Evolutionary conservation across 257 asterid genomes (phyloP), one percentile per base, ranked within the genome.

Genomic region (Jacaranda copaia): DNA sequence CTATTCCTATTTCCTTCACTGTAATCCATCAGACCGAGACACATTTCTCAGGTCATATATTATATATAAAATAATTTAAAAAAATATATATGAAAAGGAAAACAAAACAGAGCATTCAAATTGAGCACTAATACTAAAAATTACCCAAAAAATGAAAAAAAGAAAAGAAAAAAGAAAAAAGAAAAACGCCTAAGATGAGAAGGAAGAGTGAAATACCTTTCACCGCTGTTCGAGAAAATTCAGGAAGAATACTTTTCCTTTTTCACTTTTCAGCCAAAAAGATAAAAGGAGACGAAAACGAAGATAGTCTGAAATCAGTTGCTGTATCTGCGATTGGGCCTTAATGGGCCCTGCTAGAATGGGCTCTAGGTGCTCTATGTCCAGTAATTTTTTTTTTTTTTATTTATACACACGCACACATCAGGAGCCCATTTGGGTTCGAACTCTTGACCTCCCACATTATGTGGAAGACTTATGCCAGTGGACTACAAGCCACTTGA

Each of bases 151-250:
- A 65, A 9, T 35, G 57, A 42, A 58, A 9, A 51, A 20, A 40
- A 15, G 1, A 6, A 19, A 35, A 5, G n/a, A n/a, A n/a, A n/a
- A n/a, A n/a, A n/a, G n/a, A 58, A 9, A 51, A 20, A 40, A 15
- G 1, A 6, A 19, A 35, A 5, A 12, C 32, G 5, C 5, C 55
- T 5, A 19, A 16, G 12, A 1, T 36, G 52, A 4, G 58, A 64
- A 19, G 43, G 38, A 25, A 56, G 62, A 71, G 36, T 8, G 55
- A 32, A 66, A 15, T 71, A 70, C 84, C 80, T 80, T 18, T 42
- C 45, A 20, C 48, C 70, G 58, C 46, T 25, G 12, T 66, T 49
- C 8, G 62, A 69, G 72, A 45, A 46, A 68, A 60, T 45, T 58
- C 48, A 61, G 62, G n/a, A 18, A 12, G 25, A 16, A 32, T 20